Percentiles rank a stretch among this genome's conserved stretches.
These are phyloP conservation scores for Boletus sensibilis DNA, from an alignment of 768 basidiomycete species.

Conservation along the genomic window DNA sequence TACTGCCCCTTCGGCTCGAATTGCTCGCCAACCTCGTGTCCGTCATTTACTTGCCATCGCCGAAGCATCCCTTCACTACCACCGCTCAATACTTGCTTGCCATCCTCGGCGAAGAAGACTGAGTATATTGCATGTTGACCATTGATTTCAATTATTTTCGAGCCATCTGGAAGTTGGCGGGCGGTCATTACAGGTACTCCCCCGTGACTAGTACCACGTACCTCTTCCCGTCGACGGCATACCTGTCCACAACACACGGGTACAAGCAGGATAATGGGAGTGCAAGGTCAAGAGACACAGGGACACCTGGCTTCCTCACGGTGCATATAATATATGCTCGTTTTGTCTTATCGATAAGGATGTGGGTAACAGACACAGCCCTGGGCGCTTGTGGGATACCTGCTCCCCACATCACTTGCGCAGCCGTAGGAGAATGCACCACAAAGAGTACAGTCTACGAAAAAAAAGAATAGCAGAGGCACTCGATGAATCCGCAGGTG, in stretches of 20 bases:
- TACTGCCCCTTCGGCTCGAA: background rate
- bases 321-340: too few relatives aligned
- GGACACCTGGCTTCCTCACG: too few relatives aligned
- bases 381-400: too few relatives aligned
- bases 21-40: background rate
- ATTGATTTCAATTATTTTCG: background rate
- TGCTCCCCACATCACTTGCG: too few relatives aligned
- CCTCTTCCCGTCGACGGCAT: background rate
- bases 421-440: too few relatives aligned
- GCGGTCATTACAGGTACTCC: background rate
- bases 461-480: too few relatives aligned
- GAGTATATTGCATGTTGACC: background rate
- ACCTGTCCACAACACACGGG: too few relatives aligned
- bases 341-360: too few relatives aligned
- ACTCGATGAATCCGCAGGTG: too few relatives aligned
- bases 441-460: too few relatives aligned
- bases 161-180: background rate
- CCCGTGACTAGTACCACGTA: background rate
- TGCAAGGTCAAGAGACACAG: background rate
- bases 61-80: background rate
- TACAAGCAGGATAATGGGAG: background rate
- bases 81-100: background rate
- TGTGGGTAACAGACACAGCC: too few relatives aligned
- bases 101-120: background rate
- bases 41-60: background rate